Percentiles rank a stretch among this genome's conserved stretches.
Evolutionary conservation across 228 moss, liverwort and hornwort species (phyloP).

Genomic region (Sphagnum magellanicum): DNA sequence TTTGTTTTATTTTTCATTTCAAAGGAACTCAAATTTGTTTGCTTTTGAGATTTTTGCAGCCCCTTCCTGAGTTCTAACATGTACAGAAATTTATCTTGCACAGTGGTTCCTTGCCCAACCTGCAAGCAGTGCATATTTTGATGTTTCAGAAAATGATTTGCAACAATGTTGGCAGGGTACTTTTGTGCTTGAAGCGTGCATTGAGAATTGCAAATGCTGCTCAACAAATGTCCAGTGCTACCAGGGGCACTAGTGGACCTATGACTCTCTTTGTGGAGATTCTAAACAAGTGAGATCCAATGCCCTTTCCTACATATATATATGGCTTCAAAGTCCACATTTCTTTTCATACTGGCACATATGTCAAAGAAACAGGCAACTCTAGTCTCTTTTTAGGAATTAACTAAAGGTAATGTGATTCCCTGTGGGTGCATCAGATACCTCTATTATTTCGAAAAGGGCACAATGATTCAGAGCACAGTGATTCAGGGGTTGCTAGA

Average conservation of each 20-base stretch:
- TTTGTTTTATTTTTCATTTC: no score
- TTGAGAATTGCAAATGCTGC: conserved; percentile 89
- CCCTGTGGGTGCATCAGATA: conserved; percentile 38
- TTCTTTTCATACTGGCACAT: no score
- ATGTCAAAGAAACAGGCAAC: no score
- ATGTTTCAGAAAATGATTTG: no score
- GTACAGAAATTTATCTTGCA: background rate
- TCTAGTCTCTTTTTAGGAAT: no score
- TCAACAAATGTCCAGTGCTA: conserved; percentile 95
- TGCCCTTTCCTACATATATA: background rate
- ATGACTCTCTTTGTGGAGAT: conserved; percentile 95
- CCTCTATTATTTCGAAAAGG: conserved; percentile 89
- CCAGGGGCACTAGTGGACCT: conserved; percentile 75
- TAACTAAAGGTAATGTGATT: no score
- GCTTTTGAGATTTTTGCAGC: background rate
- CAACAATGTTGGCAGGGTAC: conserved; percentile 42
- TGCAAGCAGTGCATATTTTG: no score
- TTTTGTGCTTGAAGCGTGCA: conserved; percentile 90
- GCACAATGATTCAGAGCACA: conserved; percentile 67
- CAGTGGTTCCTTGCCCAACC: background rate
- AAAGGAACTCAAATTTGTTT: background rate
- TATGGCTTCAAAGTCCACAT: no score
- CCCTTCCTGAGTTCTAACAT: background rate
- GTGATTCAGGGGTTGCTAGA: conserved; percentile 87
- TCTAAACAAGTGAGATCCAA: conserved; percentile 68